phyloP scores from a whole-genome alignment of 1,284 basidiomycete genomes.

The Exobasidium cylindrosporum region DNA sequence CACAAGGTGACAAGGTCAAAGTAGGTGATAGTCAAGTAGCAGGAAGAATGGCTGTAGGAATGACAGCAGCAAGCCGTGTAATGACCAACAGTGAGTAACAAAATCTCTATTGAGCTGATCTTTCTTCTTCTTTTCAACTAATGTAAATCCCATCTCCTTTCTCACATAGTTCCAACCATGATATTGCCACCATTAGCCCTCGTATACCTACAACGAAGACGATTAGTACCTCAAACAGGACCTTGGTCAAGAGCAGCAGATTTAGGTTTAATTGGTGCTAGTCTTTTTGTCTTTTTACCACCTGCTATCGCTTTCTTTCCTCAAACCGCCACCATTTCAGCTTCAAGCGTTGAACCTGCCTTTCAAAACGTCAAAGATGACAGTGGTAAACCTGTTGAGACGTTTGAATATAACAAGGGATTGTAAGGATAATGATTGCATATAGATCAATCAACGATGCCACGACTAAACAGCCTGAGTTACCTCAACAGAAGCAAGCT shows the following conservation, averaged over 20 bases:
- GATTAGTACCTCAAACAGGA: conserved; percentile 29
- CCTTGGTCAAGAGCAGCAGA: conserved; percentile 29
- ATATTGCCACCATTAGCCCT: conserved; percentile 61
- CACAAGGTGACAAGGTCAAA: conserved; percentile 38
- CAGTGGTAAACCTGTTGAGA: conserved; percentile 41
- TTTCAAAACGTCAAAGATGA: conserved; percentile 53
- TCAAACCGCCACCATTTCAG: conserved; percentile 57
- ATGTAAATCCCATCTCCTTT: too few relatives aligned
- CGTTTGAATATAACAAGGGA: conserved; percentile 62
- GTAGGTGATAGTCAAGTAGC: conserved; percentile 59
- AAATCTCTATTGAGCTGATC: not conserved
- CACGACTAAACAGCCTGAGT: too few relatives aligned
- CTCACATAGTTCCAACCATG: conserved; percentile 56
- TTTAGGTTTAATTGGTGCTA: conserved; percentile 57
- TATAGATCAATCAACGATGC: too few relatives aligned
- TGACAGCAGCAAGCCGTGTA: conserved; percentile 60
- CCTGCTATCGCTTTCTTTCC: conserved; percentile 63
- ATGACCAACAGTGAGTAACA: conserved; percentile 59
- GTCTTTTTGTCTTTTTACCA: conserved; percentile 60
- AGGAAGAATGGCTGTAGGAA: conserved; percentile 59
- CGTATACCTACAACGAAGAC: conserved; percentile 53
- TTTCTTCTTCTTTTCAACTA: too few relatives aligned
- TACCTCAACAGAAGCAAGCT: too few relatives aligned
- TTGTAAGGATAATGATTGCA: too few relatives aligned
- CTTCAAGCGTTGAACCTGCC: conserved; percentile 56